Evolutionary conservation across 768 basidiomycete genomes (phyloP).

Genomic region (Cyathus striatus): DNA sequence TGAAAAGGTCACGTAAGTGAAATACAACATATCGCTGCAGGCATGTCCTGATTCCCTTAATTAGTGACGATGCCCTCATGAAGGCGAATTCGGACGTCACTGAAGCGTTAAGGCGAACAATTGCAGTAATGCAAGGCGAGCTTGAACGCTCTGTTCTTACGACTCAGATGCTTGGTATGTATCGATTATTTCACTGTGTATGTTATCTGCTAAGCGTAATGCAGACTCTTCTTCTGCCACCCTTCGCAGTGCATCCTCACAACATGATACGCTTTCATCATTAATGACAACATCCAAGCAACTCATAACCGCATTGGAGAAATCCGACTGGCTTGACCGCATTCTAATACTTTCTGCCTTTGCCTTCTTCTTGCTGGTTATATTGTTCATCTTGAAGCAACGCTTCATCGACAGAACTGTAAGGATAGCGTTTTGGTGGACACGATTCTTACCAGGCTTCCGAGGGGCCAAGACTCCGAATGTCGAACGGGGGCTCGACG

Average conservation of each 20-base stretch:
- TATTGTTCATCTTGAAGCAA: conserved; percentile 85
- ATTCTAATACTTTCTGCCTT: conserved; percentile 78
- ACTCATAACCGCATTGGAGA: conserved; percentile 83
- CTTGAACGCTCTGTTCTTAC: conserved; percentile 86
- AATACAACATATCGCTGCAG: neutral
- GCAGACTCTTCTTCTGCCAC: conserved; percentile 77
- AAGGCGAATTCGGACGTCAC: conserved; percentile 88
- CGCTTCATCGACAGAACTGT: conserved; percentile 78
- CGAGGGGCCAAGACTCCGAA: conserved; percentile 26
- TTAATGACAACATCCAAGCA: conserved; percentile 77
- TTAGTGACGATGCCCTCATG: conserved; percentile 75
- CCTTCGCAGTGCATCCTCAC: conserved; percentile 65
- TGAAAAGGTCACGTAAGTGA: conserved; percentile 60
- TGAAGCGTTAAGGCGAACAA: conserved; percentile 78
- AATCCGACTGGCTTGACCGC: conserved; percentile 89
- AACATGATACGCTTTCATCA: conserved; percentile 70
- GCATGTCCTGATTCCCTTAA: neutral
- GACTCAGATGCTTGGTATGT: conserved; percentile 76
- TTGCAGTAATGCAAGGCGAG: conserved; percentile 85
- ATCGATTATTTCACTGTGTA: neutral
- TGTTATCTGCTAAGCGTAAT: neutral
- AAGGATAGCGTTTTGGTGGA: conserved; percentile 86
- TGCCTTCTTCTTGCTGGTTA: conserved; percentile 77
- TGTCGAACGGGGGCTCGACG: conserved; percentile 27
- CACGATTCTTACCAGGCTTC: conserved; percentile 60